Evolutionary conservation across 2,329 filamentous ascomycete species (phyloP).

Genomic region (Juglanconis juglandina): DNA sequence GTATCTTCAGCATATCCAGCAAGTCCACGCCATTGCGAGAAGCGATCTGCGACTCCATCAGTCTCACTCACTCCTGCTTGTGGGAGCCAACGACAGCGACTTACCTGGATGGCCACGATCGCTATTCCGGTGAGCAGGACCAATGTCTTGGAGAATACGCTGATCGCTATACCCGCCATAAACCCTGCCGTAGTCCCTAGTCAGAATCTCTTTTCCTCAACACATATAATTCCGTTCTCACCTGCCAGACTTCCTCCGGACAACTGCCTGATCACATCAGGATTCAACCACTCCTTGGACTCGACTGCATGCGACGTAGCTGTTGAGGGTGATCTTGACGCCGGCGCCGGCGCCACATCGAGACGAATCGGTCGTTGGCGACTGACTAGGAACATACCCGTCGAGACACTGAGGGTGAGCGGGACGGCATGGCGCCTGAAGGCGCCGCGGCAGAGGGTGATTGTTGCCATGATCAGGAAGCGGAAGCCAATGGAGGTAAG

Average conservation of each 20-base stretch:
- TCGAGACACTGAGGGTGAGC: conserved; percentile 23
- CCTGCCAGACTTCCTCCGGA: conserved; percentile 53
- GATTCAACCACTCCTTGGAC: conserved; percentile 26
- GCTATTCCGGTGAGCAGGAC: conserved; percentile 64
- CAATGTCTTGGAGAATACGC: conserved; percentile 67
- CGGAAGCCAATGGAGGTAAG: not conserved
- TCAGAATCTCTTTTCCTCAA: conserved; percentile 3
- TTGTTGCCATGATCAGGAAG: conserved; percentile 12
- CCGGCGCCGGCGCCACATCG: conserved; percentile 20
- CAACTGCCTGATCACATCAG: conserved; percentile 44
- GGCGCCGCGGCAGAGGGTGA: conserved; percentile 20
- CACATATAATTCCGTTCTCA: conserved; percentile 21
- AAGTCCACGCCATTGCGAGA: conserved; percentile 41
- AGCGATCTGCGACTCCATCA: conserved; percentile 34
- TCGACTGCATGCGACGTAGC: conserved; percentile 20
- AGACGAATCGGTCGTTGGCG: conserved; percentile 30
- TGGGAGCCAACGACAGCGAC: conserved; percentile 18
- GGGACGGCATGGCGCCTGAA: conserved; percentile 22
- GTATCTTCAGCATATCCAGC: conserved; percentile 33
- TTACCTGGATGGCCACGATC: conserved; percentile 61
- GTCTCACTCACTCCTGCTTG: not conserved
- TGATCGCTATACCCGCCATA: conserved; percentile 60
- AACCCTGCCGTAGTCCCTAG: conserved; percentile 45
- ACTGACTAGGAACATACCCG: conserved; percentile 21
- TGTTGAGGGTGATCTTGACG: conserved; percentile 9